These are phyloP conservation scores for Trametes hirsuta DNA, from an alignment of 1,284 basidiomycete species.

Conservation along the genomic window DNA sequence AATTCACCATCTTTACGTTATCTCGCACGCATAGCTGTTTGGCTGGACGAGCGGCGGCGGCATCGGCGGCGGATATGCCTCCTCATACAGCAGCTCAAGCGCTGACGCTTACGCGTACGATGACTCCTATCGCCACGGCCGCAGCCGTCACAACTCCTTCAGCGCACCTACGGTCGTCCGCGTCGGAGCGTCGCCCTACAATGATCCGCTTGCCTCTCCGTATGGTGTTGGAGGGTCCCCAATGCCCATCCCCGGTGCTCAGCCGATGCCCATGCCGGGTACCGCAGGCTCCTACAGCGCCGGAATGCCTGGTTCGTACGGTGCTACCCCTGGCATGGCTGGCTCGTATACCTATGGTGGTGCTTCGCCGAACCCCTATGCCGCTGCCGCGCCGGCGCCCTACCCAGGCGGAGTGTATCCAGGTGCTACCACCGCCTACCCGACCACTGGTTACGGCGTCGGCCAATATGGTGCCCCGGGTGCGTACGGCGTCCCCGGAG, in stretches of 20 bases:
- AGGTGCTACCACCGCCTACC: not conserved
- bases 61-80: slow-evolving; percentile 3
- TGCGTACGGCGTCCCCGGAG: not conserved
- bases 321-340: slow-evolving; percentile 11
- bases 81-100: slow-evolving; percentile 15
- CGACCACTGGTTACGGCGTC: not conserved
- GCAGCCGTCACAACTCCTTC: slow-evolving; percentile 23
- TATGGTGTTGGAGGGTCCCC: slow-evolving; percentile 2
- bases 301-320: slow-evolving; percentile 22
- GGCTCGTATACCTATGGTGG: slow-evolving; percentile 17
- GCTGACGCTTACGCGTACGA: slow-evolving; percentile 20
- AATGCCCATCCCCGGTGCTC: not conserved
- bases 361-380: slow-evolving; percentile 19
- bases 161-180: slow-evolving; percentile 18
- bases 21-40: slow-evolving; percentile 9
- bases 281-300: slow-evolving; percentile 10
- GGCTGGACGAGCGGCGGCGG: slow-evolving; percentile 4
- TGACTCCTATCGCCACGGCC: slow-evolving; percentile 18
- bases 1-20: not conserved
- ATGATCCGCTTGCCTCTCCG: slow-evolving; percentile 3
- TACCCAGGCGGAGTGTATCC: slow-evolving; percentile 8
- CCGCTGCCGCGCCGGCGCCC: slow-evolving; percentile 2
- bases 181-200: slow-evolving; percentile 15
- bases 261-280: slow-evolving; percentile 16
- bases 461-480: not conserved